phyloP scores from a whole-genome alignment of 148 eudicot genomes.

The Arctostaphylos glauca region DNA sequence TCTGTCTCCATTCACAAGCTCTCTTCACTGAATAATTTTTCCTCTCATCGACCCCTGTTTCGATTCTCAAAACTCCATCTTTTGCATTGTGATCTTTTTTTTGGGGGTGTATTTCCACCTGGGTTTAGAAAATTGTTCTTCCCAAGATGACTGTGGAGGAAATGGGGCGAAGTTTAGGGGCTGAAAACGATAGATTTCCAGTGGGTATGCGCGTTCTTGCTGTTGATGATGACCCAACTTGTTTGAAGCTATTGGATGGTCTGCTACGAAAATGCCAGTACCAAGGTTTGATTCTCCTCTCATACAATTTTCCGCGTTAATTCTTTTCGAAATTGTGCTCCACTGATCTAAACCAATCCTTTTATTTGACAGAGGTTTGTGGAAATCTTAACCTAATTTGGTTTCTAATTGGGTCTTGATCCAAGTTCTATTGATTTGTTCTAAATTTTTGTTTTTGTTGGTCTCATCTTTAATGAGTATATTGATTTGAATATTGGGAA shows the following conservation, averaged over 20 bases:
- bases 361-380: not conserved
- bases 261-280: slow-evolving; percentile 74
- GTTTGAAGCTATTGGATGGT: slow-evolving; percentile 57
- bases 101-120: not conserved
- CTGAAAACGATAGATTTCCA: slow-evolving; percentile 49
- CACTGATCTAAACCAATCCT: too few species aligned
- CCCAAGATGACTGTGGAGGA: slow-evolving; percentile 40
- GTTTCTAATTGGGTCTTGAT: not conserved
- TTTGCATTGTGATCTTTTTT: slow-evolving; percentile 22
- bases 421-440: not conserved
- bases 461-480: not conserved
- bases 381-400: slow-evolving; percentile 16
- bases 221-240: slow-evolving; percentile 77
- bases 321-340: not conserved
- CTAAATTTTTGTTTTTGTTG: too few species aligned
- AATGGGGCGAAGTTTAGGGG: slow-evolving; percentile 22
- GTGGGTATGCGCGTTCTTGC: slow-evolving; percentile 81
- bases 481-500: not conserved
- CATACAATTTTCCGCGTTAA: not conserved
- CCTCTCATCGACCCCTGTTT: slow-evolving; percentile 2
- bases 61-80: slow-evolving; percentile 20
- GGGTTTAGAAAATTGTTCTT: slow-evolving; percentile 10
- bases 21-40: not conserved
- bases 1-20: not conserved
- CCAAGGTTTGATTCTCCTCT: slow-evolving; percentile 42